phyloP scores from a whole-genome alignment of 345 rosid species.

The Ceriops decandra region DNA sequence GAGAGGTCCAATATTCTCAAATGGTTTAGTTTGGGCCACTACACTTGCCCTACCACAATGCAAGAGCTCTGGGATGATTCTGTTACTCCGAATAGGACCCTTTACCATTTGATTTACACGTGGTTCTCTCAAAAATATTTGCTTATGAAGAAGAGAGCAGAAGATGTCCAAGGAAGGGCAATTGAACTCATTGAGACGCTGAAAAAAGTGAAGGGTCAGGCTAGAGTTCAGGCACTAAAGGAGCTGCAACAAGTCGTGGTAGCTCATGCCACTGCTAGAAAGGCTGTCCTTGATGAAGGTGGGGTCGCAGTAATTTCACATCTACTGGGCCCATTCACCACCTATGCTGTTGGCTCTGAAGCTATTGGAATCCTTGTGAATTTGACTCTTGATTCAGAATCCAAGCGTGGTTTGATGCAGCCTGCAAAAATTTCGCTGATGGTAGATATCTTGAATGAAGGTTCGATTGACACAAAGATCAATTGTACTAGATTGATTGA shows the following conservation, averaged over 20 bases:
- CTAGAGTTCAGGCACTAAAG: slow-evolving; percentile 56
- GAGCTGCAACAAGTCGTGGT: slow-evolving; percentile 58
- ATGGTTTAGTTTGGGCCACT: slow-evolving; percentile 64
- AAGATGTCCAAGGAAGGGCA: slow-evolving; percentile 61
- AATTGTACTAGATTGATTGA: slow-evolving; percentile 52
- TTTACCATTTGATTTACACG: slow-evolving; percentile 51
- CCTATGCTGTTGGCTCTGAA: slow-evolving; percentile 65
- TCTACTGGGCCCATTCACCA: slow-evolving; percentile 55
- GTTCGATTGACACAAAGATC: slow-evolving; percentile 55
- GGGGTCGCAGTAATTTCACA: slow-evolving; percentile 49
- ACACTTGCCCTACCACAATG: slow-evolving; percentile 73
- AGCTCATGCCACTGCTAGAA: slow-evolving; percentile 45
- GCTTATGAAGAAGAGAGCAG: slow-evolving; percentile 56
- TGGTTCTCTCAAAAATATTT: slow-evolving; percentile 66
- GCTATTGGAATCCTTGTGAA: slow-evolving; percentile 58
- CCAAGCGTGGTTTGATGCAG: slow-evolving; percentile 50
- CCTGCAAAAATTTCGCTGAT: slow-evolving; percentile 58
- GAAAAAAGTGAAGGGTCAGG: slow-evolving; percentile 64
- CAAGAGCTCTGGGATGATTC: slow-evolving; percentile 75
- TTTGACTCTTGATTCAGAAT: slow-evolving; percentile 58
- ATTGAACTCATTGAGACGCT: slow-evolving; percentile 48
- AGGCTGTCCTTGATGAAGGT: slow-evolving; percentile 49
- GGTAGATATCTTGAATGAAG: slow-evolving; percentile 65
- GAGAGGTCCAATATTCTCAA: slow-evolving; percentile 64
- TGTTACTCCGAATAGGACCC: slow-evolving; percentile 58